phyloP scores from a whole-genome alignment of 768 basidiomycete genomes.

The Boletus eberwhitei region DNA sequence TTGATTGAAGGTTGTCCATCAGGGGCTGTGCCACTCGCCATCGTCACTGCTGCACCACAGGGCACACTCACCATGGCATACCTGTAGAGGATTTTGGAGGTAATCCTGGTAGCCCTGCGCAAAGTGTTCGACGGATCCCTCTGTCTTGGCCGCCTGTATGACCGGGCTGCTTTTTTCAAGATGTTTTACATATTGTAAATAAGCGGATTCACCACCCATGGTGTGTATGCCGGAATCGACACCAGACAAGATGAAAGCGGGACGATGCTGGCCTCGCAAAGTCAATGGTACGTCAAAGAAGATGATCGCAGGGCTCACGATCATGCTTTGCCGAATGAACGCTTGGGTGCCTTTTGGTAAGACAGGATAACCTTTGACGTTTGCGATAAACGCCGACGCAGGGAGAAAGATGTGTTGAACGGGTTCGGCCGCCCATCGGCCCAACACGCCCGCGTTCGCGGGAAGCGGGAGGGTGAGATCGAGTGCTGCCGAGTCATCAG shows the following conservation, averaged over 20 bases:
- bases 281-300: constrained; percentile 18
- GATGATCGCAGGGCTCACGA: constrained; percentile 45
- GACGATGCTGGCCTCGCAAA: constrained; percentile 61
- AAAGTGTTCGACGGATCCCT: constrained; percentile 84
- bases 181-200: constrained; percentile 85
- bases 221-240: constrained; percentile 63
- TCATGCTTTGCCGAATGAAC: constrained; percentile 88
- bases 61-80: constrained; percentile 28
- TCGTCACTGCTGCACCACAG: constrained; percentile 6
- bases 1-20: constrained; percentile 95
- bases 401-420: constrained; percentile 88
- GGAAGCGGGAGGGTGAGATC: constrained; percentile 91
- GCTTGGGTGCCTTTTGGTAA: constrained; percentile 89
- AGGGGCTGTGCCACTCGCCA: constrained; percentile 57
- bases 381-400: constrained; percentile 88
- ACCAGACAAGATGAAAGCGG: constrained; percentile 78
- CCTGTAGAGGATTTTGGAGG: constrained; percentile 92
- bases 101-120: constrained; percentile 94
- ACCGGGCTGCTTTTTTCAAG: constrained; percentile 74
- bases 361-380: constrained; percentile 95
- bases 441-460: constrained; percentile 66
- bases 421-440: constrained; percentile 91
- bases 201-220: constrained; percentile 81
- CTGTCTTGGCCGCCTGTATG: constrained; percentile 58
- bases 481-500: constrained; percentile 58